Evolutionary conservation across 1,284 basidiomycete species (phyloP).

Genomic region (Ustanciosporium gigantosporum): DNA sequence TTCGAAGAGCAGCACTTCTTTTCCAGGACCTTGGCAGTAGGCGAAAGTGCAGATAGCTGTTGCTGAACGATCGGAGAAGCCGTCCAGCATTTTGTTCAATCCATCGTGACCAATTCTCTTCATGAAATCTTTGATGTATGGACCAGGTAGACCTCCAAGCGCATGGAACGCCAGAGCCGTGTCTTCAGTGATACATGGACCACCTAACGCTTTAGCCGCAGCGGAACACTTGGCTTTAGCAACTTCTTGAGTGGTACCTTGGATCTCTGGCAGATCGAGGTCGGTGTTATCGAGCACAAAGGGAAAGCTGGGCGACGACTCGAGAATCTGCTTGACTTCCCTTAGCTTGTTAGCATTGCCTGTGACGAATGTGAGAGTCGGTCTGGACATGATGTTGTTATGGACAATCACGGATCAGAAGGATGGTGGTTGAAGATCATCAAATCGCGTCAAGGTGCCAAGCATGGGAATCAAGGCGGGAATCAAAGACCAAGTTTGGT

Average conservation of each 20-base stretch:
- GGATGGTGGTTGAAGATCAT: too few relatives aligned
- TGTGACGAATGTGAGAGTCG: conserved; percentile 72
- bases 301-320: conserved; percentile 20
- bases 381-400: conserved; percentile 26
- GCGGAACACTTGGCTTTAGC: conserved; percentile 82
- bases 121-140: conserved; percentile 83
- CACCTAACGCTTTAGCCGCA: conserved; percentile 72
- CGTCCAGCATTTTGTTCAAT: conserved; percentile 80
- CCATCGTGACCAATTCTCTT: conserved; percentile 64
- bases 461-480: too few relatives aligned
- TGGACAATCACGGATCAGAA: too few relatives aligned
- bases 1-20: conserved; percentile 72
- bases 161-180: conserved; percentile 91
- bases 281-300: conserved; percentile 22
- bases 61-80: conserved; percentile 79
- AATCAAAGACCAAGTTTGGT: too few relatives aligned
- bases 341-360: conserved; percentile 91
- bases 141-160: conserved; percentile 85
- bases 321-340: conserved; percentile 77
- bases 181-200: conserved; percentile 93
- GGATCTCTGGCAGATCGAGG: conserved; percentile 81
- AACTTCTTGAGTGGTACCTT: conserved; percentile 88
- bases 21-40: conserved; percentile 67
- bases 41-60: conserved; percentile 95
- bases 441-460: too few relatives aligned